A percentile compares a stretch with the other conserved stretches of the same genome.
Conservation (phyloP, 2,329 filamentous ascomycete species). For the Venturia asperata region DNA sequence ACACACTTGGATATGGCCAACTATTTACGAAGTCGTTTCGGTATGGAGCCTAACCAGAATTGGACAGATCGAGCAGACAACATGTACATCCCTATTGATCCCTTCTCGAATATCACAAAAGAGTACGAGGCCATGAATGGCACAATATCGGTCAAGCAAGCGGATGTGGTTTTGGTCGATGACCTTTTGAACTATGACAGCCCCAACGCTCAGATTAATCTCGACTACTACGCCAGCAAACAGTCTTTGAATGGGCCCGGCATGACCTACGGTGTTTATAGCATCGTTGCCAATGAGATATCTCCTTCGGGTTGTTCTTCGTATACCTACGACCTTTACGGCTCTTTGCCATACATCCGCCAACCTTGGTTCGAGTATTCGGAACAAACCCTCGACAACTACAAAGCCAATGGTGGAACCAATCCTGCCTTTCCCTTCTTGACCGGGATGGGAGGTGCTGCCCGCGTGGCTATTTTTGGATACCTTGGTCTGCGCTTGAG, state of each 20-base stretch:
- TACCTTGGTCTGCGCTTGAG: slow-evolving; percentile 58
- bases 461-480: slow-evolving; percentile 60
- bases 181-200: slow-evolving; percentile 56
- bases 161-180: slow-evolving; percentile 60
- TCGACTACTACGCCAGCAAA: slow-evolving; percentile 64
- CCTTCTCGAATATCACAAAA: slow-evolving; percentile 52
- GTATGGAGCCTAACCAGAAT: slow-evolving; percentile 47
- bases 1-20: slow-evolving; percentile 53
- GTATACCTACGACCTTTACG: slow-evolving; percentile 60
- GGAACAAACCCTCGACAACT: slow-evolving; percentile 59
- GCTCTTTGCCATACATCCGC: slow-evolving; percentile 56
- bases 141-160: slow-evolving; percentile 60
- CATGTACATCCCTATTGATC: slow-evolving; percentile 49
- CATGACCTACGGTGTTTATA: slow-evolving; percentile 67
- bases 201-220: slow-evolving; percentile 49
- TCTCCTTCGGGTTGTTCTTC: slow-evolving; percentile 60
- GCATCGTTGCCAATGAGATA: slow-evolving; percentile 58
- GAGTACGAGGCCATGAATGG: slow-evolving; percentile 63
- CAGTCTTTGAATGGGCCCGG: slow-evolving; percentile 62
- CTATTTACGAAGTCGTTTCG: slow-evolving; percentile 50
- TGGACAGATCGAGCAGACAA: slow-evolving; percentile 52
- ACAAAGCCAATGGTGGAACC: slow-evolving; percentile 54
- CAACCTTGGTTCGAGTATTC: slow-evolving; percentile 65
- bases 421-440: slow-evolving; percentile 65
- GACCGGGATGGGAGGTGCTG: slow-evolving; percentile 62